A percentile compares a stretch with the other conserved stretches of the same genome.
phyloP scores from a whole-genome alignment of 495 filamentous ascomycete species.

The Tuber aestivum region DNA sequence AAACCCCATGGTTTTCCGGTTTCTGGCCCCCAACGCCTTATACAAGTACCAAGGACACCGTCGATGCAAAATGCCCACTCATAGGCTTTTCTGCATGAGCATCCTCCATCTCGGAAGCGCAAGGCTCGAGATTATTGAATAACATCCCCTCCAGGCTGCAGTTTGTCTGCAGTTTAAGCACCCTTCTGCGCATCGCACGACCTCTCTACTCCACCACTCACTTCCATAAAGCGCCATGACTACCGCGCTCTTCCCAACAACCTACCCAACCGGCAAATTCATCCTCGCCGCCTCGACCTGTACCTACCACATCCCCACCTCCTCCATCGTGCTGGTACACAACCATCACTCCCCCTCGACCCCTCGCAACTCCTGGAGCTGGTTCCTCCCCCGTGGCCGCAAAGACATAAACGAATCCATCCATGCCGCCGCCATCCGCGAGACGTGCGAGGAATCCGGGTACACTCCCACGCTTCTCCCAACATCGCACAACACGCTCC shows the following conservation, averaged over 20 bases:
- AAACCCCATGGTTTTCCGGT: neutral
- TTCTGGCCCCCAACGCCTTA: neutral
- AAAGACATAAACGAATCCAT: constrained; percentile 42
- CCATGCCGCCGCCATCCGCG: constrained; percentile 36
- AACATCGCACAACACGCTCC: constrained; percentile 26
- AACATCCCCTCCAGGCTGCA: neutral
- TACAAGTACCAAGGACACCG: too few species aligned
- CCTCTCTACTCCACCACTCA: neutral
- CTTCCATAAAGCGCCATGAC: neutral
- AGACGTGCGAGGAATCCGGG: constrained; percentile 43
- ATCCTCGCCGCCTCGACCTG: constrained; percentile 41
- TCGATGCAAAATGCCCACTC: neutral
- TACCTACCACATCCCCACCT: constrained; percentile 33
- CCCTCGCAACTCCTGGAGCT: neutral
- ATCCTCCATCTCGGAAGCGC: neutral
- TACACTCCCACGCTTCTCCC: constrained; percentile 29
- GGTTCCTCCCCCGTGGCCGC: constrained; percentile 42
- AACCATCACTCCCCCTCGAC: constrained; percentile 9
- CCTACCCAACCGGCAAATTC: constrained; percentile 38
- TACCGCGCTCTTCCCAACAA: constrained; percentile 38
- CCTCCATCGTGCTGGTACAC: constrained; percentile 38
- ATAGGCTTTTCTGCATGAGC: neutral
- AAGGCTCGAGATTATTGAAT: neutral
- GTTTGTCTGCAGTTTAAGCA: neutral
- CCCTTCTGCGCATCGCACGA: neutral